Base-by-base conservation (phyloP, 441 rosid genomes). In the Dalechampia spathulata region DNA sequence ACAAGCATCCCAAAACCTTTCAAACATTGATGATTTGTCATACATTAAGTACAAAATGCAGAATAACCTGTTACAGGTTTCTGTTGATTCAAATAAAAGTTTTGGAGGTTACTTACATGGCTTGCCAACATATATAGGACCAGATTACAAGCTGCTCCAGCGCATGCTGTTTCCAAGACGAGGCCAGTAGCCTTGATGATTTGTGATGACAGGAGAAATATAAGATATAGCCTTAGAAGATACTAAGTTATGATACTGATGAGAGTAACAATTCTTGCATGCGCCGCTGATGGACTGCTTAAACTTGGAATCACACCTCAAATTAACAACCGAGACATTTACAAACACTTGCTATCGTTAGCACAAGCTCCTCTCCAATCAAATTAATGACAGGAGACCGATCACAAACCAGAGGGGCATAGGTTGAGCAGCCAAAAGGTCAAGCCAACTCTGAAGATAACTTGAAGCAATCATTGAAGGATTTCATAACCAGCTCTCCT, bases 101-200 rank as follows among this genome's bases (percentile, higher is more conserved):
- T n/a, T 44, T 10, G 6, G 10, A 11, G 16, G 1, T 48, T 26
- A 49, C 78, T 58, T 71, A 83, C 87, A 68, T 83, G 87, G 70
- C 87, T 81, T 23, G 80, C 87, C 38, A 83, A 55, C 76, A 77
- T 73, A 58, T 62, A 83, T 6, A 83, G 82, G 75, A 81, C 61
- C 30, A 81, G 63, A 70, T 83, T 76, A 52, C 71, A 83, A 55
- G 83, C 85, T n/a, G 90, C 83, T 2, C 86, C 86, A 1, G 81
- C 81, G 86, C 90, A 83, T 39, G 90, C 80, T 58, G 74, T 77
- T 75, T 79, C 76, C 19, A 70, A 61, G 48, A 83, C 69, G 39
- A 73, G 74, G 7, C 86, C 86, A 30, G 83, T 65, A 39, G 78
- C 63, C 64, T 72, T 72, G 26, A 55, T 57, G 32, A 81, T 81